Evolutionary conservation across 2,329 filamentous ascomycete species (phyloP), one percentile per base, ranked within the genome.

Genomic region (Claviceps humidiphila): DNA sequence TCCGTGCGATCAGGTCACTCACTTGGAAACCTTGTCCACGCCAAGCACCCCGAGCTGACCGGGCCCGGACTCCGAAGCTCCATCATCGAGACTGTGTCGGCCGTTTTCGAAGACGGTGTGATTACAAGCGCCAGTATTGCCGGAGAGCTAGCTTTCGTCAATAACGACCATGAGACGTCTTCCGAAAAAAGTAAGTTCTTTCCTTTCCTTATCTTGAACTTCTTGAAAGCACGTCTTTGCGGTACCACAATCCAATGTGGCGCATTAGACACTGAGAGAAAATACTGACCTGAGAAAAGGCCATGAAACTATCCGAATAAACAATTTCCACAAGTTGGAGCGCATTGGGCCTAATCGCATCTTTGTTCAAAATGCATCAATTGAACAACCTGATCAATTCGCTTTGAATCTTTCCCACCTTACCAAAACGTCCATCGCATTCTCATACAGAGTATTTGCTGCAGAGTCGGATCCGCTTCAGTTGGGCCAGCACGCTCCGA

Each of bases 261-360:
- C 11, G 3, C 9, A 17, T 38, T 37, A 13, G 13, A 11, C 3
- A n/a, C 9, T 4, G 16, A 46, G 24, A 44, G n/a, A n/a, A 37
- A 13, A 13, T 20, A 41, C 50, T 54, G 24, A 54, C 43, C 4
- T 4, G 13, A 20, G 22, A 14, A 44, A 16, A 22, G 44, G 1
- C 30, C 71, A 73, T 34, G 78, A 90, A 61, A 84, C 73, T 2
- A 84, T 97, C 58, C 84, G 87, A 20, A 80, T 98, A 54, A 88
- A 95, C 61, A 93, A 95, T 64, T 95, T 95, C 64, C 71, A 83
- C 9, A 77, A 79, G n/a, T 77, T 98, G 5, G 93, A 97, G 61
- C 89, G 88, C 61, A 90, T 98, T 53, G 90, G 89, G 0, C 89
- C 90, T 1, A 98, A 98, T 65, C 88, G 89, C 44, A 87, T 89